Conservation (phyloP, 352 stramenopile species). For the Hyaloperonospora brassicae region DNA sequence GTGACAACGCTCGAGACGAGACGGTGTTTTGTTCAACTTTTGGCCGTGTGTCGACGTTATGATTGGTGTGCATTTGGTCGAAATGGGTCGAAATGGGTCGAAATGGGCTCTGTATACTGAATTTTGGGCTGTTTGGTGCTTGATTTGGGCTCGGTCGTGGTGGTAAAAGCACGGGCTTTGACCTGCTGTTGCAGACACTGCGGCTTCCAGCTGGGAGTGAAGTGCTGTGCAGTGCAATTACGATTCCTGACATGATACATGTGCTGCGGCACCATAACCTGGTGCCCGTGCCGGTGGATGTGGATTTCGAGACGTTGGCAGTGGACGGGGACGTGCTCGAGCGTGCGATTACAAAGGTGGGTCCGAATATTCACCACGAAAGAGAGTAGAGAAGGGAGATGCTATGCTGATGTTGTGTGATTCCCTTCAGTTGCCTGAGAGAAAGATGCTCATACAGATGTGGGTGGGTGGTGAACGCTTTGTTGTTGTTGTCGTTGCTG, state of each 20-base stretch:
- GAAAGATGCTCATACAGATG: constrained; percentile 2
- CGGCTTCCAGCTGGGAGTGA: constrained; percentile 57
- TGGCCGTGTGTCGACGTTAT: too few relatives aligned
- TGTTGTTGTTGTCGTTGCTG: too few relatives aligned
- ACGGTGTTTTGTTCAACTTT: too few relatives aligned
- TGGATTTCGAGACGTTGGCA: constrained; percentile 36
- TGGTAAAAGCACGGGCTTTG: constrained; percentile 60
- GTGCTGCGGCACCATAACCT: constrained; percentile 63
- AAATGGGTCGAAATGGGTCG: too few relatives aligned
- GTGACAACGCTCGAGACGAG: too few relatives aligned
- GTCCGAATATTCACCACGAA: not conserved
- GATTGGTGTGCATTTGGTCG: too few relatives aligned
- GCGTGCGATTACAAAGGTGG: constrained; percentile 36
- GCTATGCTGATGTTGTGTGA: too few relatives aligned
- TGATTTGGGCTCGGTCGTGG: too few relatives aligned
- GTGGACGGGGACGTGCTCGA: constrained; percentile 46
- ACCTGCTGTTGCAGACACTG: constrained; percentile 69
- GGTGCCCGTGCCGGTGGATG: constrained; percentile 64
- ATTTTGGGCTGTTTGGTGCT: too few relatives aligned
- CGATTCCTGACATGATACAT: constrained; percentile 83
- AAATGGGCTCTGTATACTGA: too few relatives aligned
- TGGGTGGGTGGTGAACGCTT: not conserved
- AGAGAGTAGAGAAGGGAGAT: not conserved
- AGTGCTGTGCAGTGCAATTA: constrained; percentile 76
- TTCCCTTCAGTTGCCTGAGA: not conserved